Percentiles rank a stretch among this genome's conserved stretches.
Conservation (phyloP, 2,329 filamentous ascomycete genomes). For the Fusarium sp. region DNA sequence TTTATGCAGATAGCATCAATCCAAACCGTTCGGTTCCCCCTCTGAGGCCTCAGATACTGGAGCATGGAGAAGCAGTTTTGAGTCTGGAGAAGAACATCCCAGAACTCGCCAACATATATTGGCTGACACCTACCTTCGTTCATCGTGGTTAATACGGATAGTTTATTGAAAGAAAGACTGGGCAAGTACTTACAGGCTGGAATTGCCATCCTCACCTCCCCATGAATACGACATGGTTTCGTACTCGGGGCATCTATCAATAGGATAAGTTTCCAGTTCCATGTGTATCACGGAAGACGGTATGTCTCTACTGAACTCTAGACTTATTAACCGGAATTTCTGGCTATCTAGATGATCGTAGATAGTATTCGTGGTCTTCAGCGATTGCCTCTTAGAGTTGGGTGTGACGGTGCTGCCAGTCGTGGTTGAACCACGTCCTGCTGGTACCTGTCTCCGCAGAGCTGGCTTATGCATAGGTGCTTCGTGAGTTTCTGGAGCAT, state of each 20-base stretch:
- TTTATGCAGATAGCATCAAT: neutral
- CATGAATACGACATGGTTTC: neutral
- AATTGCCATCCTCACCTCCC: neutral
- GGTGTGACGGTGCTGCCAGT: neutral
- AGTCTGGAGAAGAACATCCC: neutral
- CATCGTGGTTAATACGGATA: neutral
- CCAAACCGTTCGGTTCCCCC: neutral
- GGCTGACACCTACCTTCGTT: neutral
- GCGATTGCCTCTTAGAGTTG: neutral
- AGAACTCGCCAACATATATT: neutral
- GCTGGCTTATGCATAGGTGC: neutral
- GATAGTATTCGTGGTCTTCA: neutral
- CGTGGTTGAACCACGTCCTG: neutral
- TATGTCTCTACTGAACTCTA: neutral
- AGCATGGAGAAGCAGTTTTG: neutral
- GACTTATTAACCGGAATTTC: neutral
- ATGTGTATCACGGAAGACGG: neutral
- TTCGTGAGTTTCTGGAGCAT: neutral
- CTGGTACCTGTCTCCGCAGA: neutral
- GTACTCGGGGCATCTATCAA: neutral
- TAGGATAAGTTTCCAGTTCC: neutral
- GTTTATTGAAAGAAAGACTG: fast-evolving
- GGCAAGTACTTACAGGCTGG: neutral
- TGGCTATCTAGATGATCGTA: neutral
- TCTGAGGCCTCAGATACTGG: neutral